These are phyloP conservation scores for Akebia trifoliata DNA, from an alignment of 164 flowering plant species.

Conservation along the genomic window DNA sequence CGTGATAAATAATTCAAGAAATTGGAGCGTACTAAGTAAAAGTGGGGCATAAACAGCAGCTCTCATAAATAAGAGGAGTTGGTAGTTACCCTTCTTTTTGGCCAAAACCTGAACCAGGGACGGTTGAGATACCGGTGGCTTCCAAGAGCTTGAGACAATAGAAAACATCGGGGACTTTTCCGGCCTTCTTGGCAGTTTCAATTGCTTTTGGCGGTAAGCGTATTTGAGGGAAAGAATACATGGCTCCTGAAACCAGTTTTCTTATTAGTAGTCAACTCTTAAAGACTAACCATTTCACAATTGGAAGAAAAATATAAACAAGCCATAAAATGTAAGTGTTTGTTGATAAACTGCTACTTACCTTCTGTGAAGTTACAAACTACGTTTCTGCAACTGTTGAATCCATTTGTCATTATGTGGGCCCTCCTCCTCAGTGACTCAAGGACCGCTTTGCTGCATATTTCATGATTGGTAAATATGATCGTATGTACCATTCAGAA, in stretches of 20 bases:
- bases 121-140: conserved; percentile 98
- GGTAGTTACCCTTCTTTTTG: conserved; percentile 88
- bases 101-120: conserved; percentile 99
- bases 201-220: conserved; percentile 86
- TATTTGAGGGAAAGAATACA: conserved; percentile 99
- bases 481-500: background rate
- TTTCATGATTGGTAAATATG: background rate
- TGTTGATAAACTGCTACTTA: conserved; percentile 12
- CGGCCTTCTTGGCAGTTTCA: conserved; percentile 77
- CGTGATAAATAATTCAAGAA: no score
- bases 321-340: background rate
- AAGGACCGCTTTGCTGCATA: conserved; percentile 81
- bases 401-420: conserved; percentile 92
- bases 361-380: conserved; percentile 99
- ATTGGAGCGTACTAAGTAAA: no score
- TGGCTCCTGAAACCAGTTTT: conserved; percentile 64
- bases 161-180: conserved; percentile 94
- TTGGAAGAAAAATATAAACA: background rate
- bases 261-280: conserved; percentile 6
- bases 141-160: conserved; percentile 95
- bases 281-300: background rate
- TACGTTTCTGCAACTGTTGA: conserved; percentile 95
- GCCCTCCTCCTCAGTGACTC: conserved; percentile 92
- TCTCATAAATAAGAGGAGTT: background rate
- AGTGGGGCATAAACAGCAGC: no score